These are phyloP conservation scores for Teratosphaeria pseudoeucalypti DNA, from an alignment of 2,329 filamentous ascomycete species.

Conservation along the genomic window DNA sequence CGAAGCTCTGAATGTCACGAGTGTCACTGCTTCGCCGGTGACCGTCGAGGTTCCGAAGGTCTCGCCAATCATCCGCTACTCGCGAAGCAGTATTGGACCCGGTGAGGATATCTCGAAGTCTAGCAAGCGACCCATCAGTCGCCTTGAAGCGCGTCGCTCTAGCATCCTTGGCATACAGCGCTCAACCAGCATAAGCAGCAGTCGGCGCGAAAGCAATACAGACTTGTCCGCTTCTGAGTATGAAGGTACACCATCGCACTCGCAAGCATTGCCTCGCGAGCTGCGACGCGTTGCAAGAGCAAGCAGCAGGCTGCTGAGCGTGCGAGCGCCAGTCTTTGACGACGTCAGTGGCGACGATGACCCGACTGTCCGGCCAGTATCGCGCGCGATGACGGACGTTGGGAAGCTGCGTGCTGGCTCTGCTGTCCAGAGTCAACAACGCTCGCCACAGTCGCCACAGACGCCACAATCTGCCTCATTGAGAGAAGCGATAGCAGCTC, in stretches of 20 bases:
- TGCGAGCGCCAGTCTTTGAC: slow-evolving; percentile 20
- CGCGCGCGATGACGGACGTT: slow-evolving; percentile 39
- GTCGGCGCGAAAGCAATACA: slow-evolving; percentile 22
- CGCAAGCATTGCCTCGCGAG: slow-evolving; percentile 11
- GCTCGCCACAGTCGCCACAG: slow-evolving; percentile 2
- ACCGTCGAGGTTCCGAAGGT: slow-evolving; percentile 4
- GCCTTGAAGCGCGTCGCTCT: slow-evolving; percentile 36
- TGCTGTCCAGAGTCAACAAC: slow-evolving; percentile 2
- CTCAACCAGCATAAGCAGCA: slow-evolving; percentile 10
- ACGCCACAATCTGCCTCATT: slow-evolving; percentile 3
- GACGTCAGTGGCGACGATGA: slow-evolving; percentile 28
- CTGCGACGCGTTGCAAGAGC: slow-evolving; percentile 25
- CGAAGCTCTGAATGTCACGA: slow-evolving; percentile 10
- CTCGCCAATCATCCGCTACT: slow-evolving; percentile 6
- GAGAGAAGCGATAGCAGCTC: slow-evolving; percentile 4
- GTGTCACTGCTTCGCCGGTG: slow-evolving; percentile 12
- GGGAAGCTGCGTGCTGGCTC: slow-evolving; percentile 22
- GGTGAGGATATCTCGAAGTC: slow-evolving; percentile 21
- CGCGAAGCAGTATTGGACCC: slow-evolving; percentile 9
- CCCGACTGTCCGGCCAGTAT: slow-evolving; percentile 33
- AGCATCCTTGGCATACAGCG: slow-evolving; percentile 22
- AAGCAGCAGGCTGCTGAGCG: slow-evolving; percentile 28
- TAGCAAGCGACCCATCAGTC: slow-evolving; percentile 28
- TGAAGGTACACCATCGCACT: slow-evolving; percentile 18
- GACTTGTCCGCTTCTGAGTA: slow-evolving; percentile 19